A percentile compares a stretch with the other conserved stretches of the same genome.
These are phyloP conservation scores for Artemisia tridentata DNA, from an alignment of 129 eudicot species.

Conservation along the genomic window DNA sequence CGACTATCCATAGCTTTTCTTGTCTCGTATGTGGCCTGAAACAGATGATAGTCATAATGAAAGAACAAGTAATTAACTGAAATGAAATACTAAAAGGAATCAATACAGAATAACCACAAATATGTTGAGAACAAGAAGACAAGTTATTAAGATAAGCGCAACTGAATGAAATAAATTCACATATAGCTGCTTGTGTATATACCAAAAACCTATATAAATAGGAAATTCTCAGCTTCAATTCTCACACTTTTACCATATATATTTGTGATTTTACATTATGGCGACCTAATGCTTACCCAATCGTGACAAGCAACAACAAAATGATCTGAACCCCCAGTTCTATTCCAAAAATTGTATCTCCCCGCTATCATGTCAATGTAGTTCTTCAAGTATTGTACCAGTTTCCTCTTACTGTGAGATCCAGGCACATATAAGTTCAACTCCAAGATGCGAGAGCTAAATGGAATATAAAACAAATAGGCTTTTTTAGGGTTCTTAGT, in stretches of 20 bases:
- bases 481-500: background rate
- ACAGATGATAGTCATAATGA: background rate
- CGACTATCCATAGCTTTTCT: slow-evolving; percentile 5
- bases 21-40: slow-evolving; percentile 10
- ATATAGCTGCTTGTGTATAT: too few species aligned
- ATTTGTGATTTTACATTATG: too few species aligned
- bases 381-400: background rate
- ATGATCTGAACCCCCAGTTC: slow-evolving; percentile 3
- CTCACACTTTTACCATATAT: background rate
- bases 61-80: background rate
- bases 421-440: background rate
- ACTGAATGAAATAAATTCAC: too few species aligned
- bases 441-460: background rate
- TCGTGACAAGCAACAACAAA: background rate
- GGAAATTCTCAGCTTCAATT: background rate
- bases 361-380: background rate
- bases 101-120: background rate
- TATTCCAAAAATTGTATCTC: slow-evolving; percentile 3
- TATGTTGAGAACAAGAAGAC: background rate
- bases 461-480: background rate
- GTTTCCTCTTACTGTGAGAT: background rate
- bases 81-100: background rate
- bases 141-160: too few species aligned
- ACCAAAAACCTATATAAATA: background rate
- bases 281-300: background rate